Evolutionary conservation across 345 rosid genomes (phyloP), one percentile per base, ranked within the genome.

Genomic region (Pugionium cornutum): DNA sequence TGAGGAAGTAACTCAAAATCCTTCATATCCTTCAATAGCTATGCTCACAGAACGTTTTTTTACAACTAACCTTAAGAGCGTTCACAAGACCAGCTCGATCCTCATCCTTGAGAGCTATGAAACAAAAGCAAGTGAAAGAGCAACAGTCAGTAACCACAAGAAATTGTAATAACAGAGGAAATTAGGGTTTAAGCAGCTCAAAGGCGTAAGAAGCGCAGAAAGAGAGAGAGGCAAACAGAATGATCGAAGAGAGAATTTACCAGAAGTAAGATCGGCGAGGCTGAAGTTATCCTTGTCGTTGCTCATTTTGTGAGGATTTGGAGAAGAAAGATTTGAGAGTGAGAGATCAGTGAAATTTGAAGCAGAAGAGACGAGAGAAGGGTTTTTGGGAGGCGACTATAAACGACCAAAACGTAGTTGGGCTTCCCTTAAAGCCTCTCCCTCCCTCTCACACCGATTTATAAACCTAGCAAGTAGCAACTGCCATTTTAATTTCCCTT

Each of bases 261-360:
- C 86, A 3, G 85, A 77, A 41, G 75, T 65, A 68, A 91, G 95
- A 79, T 83, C 89, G 53, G 89, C 58, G 83, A 89, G 73, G 77
- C 26, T 77, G 84, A 89, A 77, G 82, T 60, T 86, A 42, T 73
- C 85, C 49, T 80, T 84, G 64, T 82, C 84, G 73, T 57, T 75
- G 76, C 86, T 81, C 96, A 85, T 86, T 69, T 64, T 67, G 35
- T 33, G 9, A 50, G 30, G 66, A 30, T 2, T 5, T 27, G 49
- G 30, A 40, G 63, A 55, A 32, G 68, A 69, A 6, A 30, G 37
- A 49, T 29, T 42, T 30, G 64, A 43, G 31, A 9, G 49, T 8
- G 37, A 42, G 62, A 36, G 3, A 36, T 2, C 0, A 36, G 36
- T 34, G 4, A 34, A 5, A 2, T 34, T 34, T 34, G 36, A 34